Evolutionary conservation across 2,329 filamentous ascomycete genomes (phyloP), one percentile per base, ranked within the genome.

Genomic region (Cladosporium velox): DNA sequence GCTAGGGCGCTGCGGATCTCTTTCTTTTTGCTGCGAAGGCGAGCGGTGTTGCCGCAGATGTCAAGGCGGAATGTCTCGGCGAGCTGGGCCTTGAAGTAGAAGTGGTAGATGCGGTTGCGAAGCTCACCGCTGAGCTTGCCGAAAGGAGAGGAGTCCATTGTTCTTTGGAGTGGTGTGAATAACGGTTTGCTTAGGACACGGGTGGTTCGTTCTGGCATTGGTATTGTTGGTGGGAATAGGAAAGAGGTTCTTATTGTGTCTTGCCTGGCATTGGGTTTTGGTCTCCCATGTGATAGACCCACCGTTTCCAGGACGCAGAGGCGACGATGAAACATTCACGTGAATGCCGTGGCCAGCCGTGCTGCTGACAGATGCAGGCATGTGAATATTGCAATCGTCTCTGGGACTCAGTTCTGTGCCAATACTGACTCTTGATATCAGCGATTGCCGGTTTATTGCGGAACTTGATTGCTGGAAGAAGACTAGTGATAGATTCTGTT

Each of bases 31-130:
- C 26, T 11, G 4, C 30, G 41, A n/a, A 64, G 51, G 51, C 26
- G 51, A 1, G 52, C 7, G 34, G 24, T 11, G 32, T 18, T 18
- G 24, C 2, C 5, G 51, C 51, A 35, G 34, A 57, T 60, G 57
- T 65, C 64, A 57, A 59, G 28, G 44, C 60, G 44, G 55, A 54
- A 44, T 14, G 44, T 47, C 15, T 28, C 18, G 34, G 38, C 24
- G 24, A 65, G 57, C 21, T 61, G 62, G 26, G 34, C n/a, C 4
- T 34, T 7, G 49, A 67, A 38, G 32, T 47, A 59, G 61, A 38
- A 61, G 26, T 54, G 55, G 47, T 61, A 65, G 49, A 67, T 61
- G 26, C 61, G 44, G 49, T 67, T 67, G 61, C 65, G 62, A 3
- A 67, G 54, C 26, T 67, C 65, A 44, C 54, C 61, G 15, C 61